Evolutionary conservation across 2,329 filamentous ascomycete species (phyloP), one percentile per base, ranked within the genome.

Genomic region (Fusarium virguliforme): DNA sequence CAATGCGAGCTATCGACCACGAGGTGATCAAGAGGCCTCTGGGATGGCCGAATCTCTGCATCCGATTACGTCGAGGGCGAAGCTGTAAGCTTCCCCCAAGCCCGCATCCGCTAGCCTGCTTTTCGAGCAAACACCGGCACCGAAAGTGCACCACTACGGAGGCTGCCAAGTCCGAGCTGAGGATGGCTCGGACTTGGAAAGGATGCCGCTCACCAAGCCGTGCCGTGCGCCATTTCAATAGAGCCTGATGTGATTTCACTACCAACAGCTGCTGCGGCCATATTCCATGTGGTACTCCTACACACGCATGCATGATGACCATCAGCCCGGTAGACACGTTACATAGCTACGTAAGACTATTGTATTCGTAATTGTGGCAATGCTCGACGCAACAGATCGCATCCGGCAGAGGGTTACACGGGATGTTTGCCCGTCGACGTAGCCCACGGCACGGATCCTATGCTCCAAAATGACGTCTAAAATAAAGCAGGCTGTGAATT

Each of bases 21-120:
- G 50, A 37, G 18, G 22, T 24, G 22, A 10, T 35, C 50, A 10
- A 54, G 50, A 35, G 32, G 22, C 32, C 50, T 54, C 50, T 34
- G 13, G 15, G 34, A 54, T 37, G 32, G 32, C n/a, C 13, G 50
- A 38, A 54, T 54, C 50, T 54, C 3, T 26, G 15, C 13, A 34
- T 35, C n/a, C 6, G 8, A 38, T 54, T 54, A 54, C 32, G 50
- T 37, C 50, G 32, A 54, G 50, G 32, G 32, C 50, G 12, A 54
- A 35, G 50, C 5, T 54, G 32, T 54, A 38, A 35, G 50, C 50
- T 32, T 53, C 32, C 18, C 37, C 26, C 50, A 38, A 54, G 50
- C 50, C 50, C 18, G 50, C 22, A 54, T 34, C 50, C n/a, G 50
- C 22, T 54, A 54, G 50, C 50, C 34, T n/a, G 22, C 50, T 48